Base-by-base conservation (phyloP, 1,139 yeast species). In the Yamadazyma diospyri region DNA sequence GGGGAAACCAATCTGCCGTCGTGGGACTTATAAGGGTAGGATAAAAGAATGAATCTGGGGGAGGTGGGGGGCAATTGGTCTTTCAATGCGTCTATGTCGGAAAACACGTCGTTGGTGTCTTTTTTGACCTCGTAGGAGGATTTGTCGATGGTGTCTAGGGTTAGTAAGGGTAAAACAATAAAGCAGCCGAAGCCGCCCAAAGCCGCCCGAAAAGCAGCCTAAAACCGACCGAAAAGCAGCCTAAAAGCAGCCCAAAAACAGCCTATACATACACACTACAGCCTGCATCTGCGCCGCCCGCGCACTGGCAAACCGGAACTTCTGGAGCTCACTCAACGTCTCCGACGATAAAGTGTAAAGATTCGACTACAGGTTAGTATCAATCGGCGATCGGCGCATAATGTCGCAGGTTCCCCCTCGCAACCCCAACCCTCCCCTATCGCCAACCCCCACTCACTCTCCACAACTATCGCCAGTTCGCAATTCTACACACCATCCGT, bases 11-110 rank as follows among this genome's bases (percentile, higher is more conserved):
- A 70, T 39, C 95, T 68, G 1, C 95, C 95, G 48, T 88, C 96
- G 16, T 61, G 48, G 10, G 74, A 57, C 27, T 73, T 76, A 46
- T 78, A 59, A 5, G 95, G 95, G 48, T 86, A 82, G n/a, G 94
- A 84, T 36, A 87, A 58, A 6, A 87, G 65, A 6, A 87, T 62
- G 50, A 71, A 88, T 38, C 96, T 64, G 6, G 97, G 95, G 4
- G 78, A 59, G 47, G 79, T 87, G 44, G 84, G 95, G 1, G 97
- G 96, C 34, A 88, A 61, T 41, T 79, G 86, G 37, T 86, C 95
- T 4, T 69, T 67, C 30, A 88, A 65, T 14, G 76, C 83, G 23
- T 75, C 83, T 9, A 84, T 53, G 9, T 67, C 52, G 34, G 57
- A 67, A 17, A 74, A 51, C 18, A 67, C 62, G 21, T 66, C 64